Conservation (phyloP, 345 rosid genomes). For the Camelina hispida region DNA sequence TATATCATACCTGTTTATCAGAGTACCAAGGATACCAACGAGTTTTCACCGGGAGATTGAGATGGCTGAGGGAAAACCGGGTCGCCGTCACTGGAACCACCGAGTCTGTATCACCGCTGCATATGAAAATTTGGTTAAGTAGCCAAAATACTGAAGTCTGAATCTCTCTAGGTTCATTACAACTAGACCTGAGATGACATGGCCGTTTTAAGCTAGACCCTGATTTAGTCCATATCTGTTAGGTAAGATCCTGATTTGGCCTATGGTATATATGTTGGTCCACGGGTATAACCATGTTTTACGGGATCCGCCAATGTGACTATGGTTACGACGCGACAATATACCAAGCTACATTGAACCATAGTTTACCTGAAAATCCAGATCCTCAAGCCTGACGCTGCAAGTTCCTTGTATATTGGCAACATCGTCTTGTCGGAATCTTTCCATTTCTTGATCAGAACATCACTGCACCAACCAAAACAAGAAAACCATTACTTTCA, state of each 20-base stretch:
- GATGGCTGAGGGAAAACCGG: slow-evolving; percentile 77
- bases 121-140: slow-evolving; percentile 19
- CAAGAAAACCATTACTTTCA: slow-evolving; percentile 5
- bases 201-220: too few species aligned
- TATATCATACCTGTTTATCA: slow-evolving; percentile 59
- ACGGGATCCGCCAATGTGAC: too few species aligned
- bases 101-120: slow-evolving; percentile 92
- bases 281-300: background rate
- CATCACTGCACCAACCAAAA: slow-evolving; percentile 53
- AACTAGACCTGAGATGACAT: too few species aligned
- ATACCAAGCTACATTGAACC: slow-evolving; percentile 16
- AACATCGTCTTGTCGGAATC: slow-evolving; percentile 76
- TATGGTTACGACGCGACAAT: background rate
- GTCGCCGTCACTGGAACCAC: slow-evolving; percentile 95
- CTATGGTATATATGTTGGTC: background rate
- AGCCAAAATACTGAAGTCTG: background rate
- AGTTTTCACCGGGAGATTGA: slow-evolving; percentile 66
- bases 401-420: slow-evolving; percentile 75
- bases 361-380: slow-evolving; percentile 87
- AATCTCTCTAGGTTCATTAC: background rate
- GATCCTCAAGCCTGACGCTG: slow-evolving; percentile 74
- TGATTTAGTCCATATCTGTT: background rate
- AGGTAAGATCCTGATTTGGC: too few species aligned
- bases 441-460: slow-evolving; percentile 69
- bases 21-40: slow-evolving; percentile 95